Evolutionary conservation across 1,284 basidiomycete species (phyloP).

Genomic region (Ganoderma multipileum): DNA sequence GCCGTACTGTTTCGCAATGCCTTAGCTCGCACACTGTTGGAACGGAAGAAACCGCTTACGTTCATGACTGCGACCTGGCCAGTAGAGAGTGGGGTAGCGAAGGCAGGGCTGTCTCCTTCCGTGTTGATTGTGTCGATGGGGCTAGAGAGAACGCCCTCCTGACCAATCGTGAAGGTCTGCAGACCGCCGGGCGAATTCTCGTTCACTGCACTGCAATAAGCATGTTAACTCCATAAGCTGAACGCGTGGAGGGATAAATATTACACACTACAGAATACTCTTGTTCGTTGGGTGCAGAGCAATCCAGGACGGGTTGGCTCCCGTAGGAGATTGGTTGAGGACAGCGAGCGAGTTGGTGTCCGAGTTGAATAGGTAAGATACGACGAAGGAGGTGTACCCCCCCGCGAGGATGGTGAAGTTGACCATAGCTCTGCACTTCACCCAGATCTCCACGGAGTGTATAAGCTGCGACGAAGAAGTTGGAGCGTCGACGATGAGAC

Average conservation of each 20-base stretch:
- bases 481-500: neutral
- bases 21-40: neutral
- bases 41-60: conserved; percentile 37
- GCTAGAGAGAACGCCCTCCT: conserved; percentile 52
- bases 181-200: conserved; percentile 53
- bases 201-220: conserved; percentile 56
- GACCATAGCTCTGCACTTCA: conserved; percentile 49
- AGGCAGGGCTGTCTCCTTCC: conserved; percentile 59
- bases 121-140: conserved; percentile 55
- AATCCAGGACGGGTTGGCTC: conserved; percentile 64
- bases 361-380: conserved; percentile 65
- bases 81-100: conserved; percentile 55
- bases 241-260: neutral
- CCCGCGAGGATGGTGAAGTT: conserved; percentile 67
- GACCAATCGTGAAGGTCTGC: conserved; percentile 61
- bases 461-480: neutral
- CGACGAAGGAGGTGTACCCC: conserved; percentile 64
- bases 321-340: conserved; percentile 55
- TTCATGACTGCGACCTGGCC: conserved; percentile 68
- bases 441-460: neutral
- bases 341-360: conserved; percentile 53
- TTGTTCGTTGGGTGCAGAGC: conserved; percentile 56
- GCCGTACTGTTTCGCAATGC: conserved; percentile 50
- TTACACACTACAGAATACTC: conserved; percentile 62
- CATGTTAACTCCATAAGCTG: neutral